Conservation (phyloP, 2,329 filamentous ascomycete species). For the Juglanconis oblonga region DNA sequence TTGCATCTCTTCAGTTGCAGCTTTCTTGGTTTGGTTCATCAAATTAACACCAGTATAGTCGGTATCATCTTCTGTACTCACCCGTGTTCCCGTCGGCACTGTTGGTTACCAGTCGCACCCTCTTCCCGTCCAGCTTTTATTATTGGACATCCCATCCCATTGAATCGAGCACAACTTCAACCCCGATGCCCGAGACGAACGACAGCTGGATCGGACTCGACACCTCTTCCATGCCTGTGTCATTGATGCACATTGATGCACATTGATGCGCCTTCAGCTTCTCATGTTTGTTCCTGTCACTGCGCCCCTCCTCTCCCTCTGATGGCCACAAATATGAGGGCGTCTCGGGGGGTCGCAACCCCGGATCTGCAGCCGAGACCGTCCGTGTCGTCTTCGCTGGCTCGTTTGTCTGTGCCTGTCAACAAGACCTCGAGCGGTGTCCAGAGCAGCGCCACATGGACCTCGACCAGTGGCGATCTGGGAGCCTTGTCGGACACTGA, state of each 20-base stretch:
- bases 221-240: not conserved
- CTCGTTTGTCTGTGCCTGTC: conserved; percentile 8
- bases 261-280: not conserved
- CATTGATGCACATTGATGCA: conserved; percentile 7
- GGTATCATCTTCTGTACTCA: conserved; percentile 14
- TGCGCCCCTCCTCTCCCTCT: not conserved
- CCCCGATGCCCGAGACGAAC: not conserved
- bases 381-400: conserved; percentile 11
- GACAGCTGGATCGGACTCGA: not conserved
- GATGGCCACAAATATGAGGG: conserved; percentile 5
- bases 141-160: conserved; percentile 14
- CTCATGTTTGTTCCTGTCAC: conserved; percentile 3
- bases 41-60: conserved; percentile 8
- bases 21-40: conserved; percentile 6
- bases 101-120: conserved; percentile 5
- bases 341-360: conserved; percentile 8
- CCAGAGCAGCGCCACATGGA: conserved; percentile 54
- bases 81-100: conserved; percentile 13
- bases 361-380: conserved; percentile 18
- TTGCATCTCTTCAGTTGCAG: conserved; percentile 4
- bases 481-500: conserved; percentile 46
- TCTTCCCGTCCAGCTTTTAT: conserved; percentile 6
- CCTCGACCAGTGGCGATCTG: conserved; percentile 51
- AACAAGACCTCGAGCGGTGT: conserved; percentile 17
- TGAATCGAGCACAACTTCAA: not conserved